phyloP scores from a whole-genome alignment of 768 basidiomycete species.

The Tricholomella constricta region DNA sequence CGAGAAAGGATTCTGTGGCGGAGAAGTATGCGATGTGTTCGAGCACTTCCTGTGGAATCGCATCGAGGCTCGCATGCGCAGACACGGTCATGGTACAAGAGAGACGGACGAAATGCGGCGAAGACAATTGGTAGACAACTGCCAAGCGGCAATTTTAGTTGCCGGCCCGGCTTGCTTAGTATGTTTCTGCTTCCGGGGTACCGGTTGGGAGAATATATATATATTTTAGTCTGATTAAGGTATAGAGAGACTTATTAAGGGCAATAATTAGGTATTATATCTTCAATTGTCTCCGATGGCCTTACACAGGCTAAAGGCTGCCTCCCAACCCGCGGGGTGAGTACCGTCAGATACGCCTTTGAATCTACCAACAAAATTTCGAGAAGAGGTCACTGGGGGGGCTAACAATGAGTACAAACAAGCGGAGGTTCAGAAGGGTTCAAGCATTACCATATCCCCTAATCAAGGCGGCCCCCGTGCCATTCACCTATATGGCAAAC shows the following conservation, averaged over 20 bases:
- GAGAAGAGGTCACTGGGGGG: slow-evolving; percentile 45
- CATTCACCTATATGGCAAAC: slow-evolving; percentile 21
- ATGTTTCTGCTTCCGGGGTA: slow-evolving; percentile 8
- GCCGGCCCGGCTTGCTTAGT: slow-evolving; percentile 9
- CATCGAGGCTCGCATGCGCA: slow-evolving; percentile 41
- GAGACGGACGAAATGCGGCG: slow-evolving; percentile 11
- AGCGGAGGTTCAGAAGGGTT: not conserved
- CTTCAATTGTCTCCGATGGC: slow-evolving; percentile 14
- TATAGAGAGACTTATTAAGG: too few relatives aligned
- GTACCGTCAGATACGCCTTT: slow-evolving; percentile 34
- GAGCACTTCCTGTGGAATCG: slow-evolving; percentile 75
- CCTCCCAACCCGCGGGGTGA: slow-evolving; percentile 47
- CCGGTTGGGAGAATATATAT: not conserved
- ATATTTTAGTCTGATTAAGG: not conserved
- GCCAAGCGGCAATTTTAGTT: slow-evolving; percentile 7
- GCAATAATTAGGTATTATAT: not conserved
- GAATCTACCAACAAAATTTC: slow-evolving; percentile 55
- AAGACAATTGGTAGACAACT: not conserved
- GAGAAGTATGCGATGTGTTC: slow-evolving; percentile 75
- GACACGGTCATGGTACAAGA: slow-evolving; percentile 23
- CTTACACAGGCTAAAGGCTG: slow-evolving; percentile 53
- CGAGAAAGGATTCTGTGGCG: slow-evolving; percentile 51
- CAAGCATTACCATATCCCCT: slow-evolving; percentile 48
- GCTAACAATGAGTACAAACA: slow-evolving; percentile 9
- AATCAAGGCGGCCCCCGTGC: slow-evolving; percentile 40